Percentiles rank a stretch among this genome's conserved stretches.
These are phyloP conservation scores for Leptomonas pyrrhocoris DNA, from an alignment of 208 protist species.

Conservation along the genomic window DNA sequence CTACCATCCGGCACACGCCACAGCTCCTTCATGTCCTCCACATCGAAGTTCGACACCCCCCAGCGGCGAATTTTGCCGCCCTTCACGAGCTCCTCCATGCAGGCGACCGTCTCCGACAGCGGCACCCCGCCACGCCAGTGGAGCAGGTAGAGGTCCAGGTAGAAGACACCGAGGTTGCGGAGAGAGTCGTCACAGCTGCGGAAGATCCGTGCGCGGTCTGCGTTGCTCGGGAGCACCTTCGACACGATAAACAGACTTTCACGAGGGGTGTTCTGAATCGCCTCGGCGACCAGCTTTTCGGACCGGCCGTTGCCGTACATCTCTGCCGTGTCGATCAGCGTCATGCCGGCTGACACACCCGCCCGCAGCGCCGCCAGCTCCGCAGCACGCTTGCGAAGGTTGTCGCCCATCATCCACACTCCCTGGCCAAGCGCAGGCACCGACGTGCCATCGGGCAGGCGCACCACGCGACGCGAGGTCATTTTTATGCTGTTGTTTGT, in stretches of 20 bases:
- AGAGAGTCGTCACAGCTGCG: conserved; percentile 71
- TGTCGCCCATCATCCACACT: conserved; percentile 51
- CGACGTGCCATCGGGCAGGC: conserved; percentile 29
- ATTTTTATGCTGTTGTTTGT: neutral
- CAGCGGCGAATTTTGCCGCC: conserved; percentile 73
- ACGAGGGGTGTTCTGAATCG: conserved; percentile 40
- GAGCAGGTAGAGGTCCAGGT: conserved; percentile 92
- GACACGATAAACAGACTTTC: conserved; percentile 91
- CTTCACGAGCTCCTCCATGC: conserved; percentile 79
- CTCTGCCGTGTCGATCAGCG: conserved; percentile 54
- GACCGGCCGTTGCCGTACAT: conserved; percentile 59
- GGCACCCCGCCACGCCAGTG: conserved; percentile 77
- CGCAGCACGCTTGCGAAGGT: conserved; percentile 3
- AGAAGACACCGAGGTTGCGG: conserved; percentile 59
- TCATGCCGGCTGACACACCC: conserved; percentile 46
- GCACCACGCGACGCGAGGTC: conserved; percentile 21
- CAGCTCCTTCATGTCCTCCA: conserved; percentile 71
- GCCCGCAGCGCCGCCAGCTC: conserved; percentile 41
- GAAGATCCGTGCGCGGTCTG: conserved; percentile 68
- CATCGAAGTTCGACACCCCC: conserved; percentile 85
- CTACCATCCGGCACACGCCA: conserved; percentile 50
- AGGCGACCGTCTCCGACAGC: conserved; percentile 74
- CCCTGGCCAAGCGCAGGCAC: conserved; percentile 51
- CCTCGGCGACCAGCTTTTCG: conserved; percentile 46
- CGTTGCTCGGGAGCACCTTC: conserved; percentile 92